Conservation (phyloP, 306 rosid genomes). For the Abrus pulchellus region DNA sequence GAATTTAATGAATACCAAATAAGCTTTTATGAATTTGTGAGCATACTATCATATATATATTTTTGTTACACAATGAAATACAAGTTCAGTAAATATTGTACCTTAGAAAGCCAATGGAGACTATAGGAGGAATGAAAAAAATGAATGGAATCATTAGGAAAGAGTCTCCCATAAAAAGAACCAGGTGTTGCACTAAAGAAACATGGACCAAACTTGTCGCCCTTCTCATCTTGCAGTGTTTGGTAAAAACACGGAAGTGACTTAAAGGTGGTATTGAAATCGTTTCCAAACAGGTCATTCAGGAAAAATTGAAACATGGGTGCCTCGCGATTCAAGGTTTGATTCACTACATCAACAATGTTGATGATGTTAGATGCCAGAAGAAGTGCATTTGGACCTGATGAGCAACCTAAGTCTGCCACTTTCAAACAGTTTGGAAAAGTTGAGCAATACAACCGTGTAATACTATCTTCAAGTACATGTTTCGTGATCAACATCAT, state of each 20-base stretch:
- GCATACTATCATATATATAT: too few relatives aligned
- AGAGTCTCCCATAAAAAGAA: constrained; percentile 42
- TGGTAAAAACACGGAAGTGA: constrained; percentile 47
- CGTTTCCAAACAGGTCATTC: constrained; percentile 50
- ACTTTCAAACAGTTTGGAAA: constrained; percentile 51
- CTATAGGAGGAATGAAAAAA: constrained; percentile 47
- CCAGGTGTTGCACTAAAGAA: constrained; percentile 58
- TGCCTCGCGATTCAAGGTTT: not conserved
- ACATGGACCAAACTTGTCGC: constrained; percentile 47
- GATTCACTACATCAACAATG: not conserved
- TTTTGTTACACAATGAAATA: too few relatives aligned
- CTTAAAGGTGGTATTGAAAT: constrained; percentile 50
- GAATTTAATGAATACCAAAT: not conserved
- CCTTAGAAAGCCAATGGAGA: constrained; percentile 57
- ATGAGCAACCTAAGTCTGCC: constrained; percentile 66
- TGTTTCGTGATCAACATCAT: constrained; percentile 24
- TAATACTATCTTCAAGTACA: constrained; percentile 46
- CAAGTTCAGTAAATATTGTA: not conserved
- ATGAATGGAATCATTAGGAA: constrained; percentile 38
- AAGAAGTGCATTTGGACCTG: constrained; percentile 50
- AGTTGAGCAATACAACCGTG: not conserved
- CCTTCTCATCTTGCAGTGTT: constrained; percentile 3
- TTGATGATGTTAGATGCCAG: constrained; percentile 15
- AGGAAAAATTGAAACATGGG: constrained; percentile 45
- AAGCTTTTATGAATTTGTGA: not conserved